Conservation (phyloP, 768 basidiomycete genomes). For the Pulveroboletus ravenelii region DNA sequence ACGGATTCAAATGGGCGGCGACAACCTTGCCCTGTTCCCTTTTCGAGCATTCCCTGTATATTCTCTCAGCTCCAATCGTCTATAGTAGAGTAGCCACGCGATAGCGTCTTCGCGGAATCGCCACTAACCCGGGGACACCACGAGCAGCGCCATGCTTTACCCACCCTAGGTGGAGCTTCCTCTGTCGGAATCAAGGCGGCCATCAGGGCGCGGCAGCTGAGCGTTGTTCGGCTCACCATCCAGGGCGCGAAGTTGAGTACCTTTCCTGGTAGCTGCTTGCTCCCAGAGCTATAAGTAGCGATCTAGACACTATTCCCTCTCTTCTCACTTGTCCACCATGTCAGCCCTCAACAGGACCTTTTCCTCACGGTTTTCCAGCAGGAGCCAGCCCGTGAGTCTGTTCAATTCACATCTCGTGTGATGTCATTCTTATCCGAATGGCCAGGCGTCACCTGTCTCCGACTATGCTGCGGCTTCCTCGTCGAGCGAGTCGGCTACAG, state of each 20-base stretch:
- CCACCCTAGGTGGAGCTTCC: neutral
- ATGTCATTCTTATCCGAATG: constrained; percentile 1
- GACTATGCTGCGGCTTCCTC: constrained; percentile 5
- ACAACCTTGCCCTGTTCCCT: no score
- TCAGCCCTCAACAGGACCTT: constrained; percentile 27
- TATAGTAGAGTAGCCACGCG: no score
- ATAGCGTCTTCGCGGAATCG: no score
- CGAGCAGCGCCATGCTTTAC: neutral
- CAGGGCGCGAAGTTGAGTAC: constrained; percentile 5
- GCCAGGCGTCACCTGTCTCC: constrained; percentile 9
- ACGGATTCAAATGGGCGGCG: no score
- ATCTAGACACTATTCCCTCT: neutral
- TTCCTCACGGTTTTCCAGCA: constrained; percentile 29
- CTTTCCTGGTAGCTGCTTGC: constrained; percentile 14
- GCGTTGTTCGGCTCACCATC: constrained; percentile 21
- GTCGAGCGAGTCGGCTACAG: constrained; percentile 13
- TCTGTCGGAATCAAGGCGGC: neutral
- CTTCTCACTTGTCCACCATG: constrained; percentile 17
- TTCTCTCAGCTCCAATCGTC: no score
- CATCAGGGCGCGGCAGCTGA: constrained; percentile 3
- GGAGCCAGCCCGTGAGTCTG: constrained; percentile 22
- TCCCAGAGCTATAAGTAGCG: constrained; percentile 26
- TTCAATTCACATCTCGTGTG: neutral
- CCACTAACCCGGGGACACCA: neutral
- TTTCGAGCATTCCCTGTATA: no score